These are phyloP conservation scores for Pistacia vera DNA, from an alignment of 345 rosid genomes.

Conservation along the genomic window DNA sequence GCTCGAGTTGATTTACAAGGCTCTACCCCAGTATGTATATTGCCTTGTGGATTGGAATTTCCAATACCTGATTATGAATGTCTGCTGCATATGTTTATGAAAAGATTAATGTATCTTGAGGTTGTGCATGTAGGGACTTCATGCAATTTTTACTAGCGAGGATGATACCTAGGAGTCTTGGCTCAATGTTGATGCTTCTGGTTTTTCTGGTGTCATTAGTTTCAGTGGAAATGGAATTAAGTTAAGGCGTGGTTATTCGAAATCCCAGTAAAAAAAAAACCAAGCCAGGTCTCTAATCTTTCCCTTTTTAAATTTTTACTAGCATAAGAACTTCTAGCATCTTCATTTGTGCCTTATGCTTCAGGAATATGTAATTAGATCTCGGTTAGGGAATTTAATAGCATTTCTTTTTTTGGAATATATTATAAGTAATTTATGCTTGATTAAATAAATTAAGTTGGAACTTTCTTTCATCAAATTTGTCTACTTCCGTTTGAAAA, in stretches of 20 bases:
- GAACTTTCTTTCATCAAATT: background rate
- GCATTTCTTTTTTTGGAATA: background rate
- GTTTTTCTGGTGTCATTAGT: slow-evolving; percentile 66
- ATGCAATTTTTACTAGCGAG: slow-evolving; percentile 92
- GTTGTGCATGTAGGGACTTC: slow-evolving; percentile 69
- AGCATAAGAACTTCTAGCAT: slow-evolving; percentile 3
- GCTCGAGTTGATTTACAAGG: slow-evolving; percentile 96
- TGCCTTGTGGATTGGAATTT: slow-evolving; percentile 16
- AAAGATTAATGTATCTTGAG: slow-evolving; percentile 12
- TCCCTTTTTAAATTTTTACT: slow-evolving; percentile 6
- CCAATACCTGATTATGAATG: slow-evolving; percentile 12
- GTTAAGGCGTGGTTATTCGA: slow-evolving; percentile 91
- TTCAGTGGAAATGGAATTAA: slow-evolving; percentile 73
- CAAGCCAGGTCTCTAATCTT: slow-evolving; percentile 62
- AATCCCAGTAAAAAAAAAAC: slow-evolving; percentile 68
- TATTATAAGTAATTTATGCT: background rate
- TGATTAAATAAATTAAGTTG: background rate
- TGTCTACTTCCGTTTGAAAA: background rate
- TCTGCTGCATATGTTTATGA: slow-evolving; percentile 11
- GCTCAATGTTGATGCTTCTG: slow-evolving; percentile 82
- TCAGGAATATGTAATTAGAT: background rate
- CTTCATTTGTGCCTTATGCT: background rate
- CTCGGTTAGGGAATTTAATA: background rate
- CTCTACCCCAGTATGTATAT: slow-evolving; percentile 61
- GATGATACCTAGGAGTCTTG: slow-evolving; percentile 97